A percentile compares a stretch with the other conserved stretches of the same genome.
Conservation (phyloP, 805 yeast genomes). For the Kodamaea neixiangensis region DNA sequence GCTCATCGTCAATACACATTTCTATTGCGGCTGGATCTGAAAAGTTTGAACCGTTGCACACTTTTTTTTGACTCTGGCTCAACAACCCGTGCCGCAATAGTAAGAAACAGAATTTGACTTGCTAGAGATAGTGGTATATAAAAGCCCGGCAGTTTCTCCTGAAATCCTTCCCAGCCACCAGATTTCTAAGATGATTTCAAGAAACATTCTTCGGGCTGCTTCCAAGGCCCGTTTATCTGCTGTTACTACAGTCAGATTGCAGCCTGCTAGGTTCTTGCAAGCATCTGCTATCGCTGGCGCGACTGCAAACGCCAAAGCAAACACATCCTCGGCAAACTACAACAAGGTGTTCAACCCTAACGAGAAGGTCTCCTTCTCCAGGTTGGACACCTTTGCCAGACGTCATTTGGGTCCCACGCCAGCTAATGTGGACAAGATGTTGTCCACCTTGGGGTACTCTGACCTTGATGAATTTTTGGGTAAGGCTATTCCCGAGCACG, state of each 20-base stretch:
- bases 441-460: slow-evolving; percentile 59
- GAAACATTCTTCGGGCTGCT: slow-evolving; percentile 14
- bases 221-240: background rate
- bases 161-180: background rate
- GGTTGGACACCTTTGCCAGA: slow-evolving; percentile 81
- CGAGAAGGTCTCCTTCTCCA: slow-evolving; percentile 20
- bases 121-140: background rate
- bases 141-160: background rate
- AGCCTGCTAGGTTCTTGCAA: slow-evolving; percentile 1
- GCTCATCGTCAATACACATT: too few species aligned
- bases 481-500: slow-evolving; percentile 74
- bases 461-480: slow-evolving; percentile 72
- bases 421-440: slow-evolving; percentile 63
- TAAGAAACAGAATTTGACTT: background rate
- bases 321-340: slow-evolving; percentile 58
- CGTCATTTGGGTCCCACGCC: slow-evolving; percentile 89
- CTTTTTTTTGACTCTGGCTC: background rate
- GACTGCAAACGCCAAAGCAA: slow-evolving; percentile 34
- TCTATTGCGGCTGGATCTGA: background rate
- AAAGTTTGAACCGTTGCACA: background rate
- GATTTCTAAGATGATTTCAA: slow-evolving; percentile 6
- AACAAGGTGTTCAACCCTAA: slow-evolving; percentile 46
- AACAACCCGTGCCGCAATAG: too few species aligned
- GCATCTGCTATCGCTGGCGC: background rate
- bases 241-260: background rate